Evolutionary conservation across 768 basidiomycete genomes (phyloP).

Genomic region (Chalciporus sphaerocephalus): DNA sequence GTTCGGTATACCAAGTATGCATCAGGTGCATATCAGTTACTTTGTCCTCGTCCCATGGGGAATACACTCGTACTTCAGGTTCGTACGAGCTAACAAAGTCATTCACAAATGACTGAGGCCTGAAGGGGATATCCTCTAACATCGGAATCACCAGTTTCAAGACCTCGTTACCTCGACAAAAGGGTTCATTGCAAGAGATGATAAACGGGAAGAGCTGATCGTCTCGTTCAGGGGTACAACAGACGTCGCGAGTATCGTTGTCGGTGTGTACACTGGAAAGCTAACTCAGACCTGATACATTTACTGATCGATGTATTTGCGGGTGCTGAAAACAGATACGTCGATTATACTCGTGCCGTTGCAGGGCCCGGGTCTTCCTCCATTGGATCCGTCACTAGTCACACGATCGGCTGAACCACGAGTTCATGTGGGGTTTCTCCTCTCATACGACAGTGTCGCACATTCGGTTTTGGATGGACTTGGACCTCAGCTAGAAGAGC

Average conservation of each 20-base stretch:
- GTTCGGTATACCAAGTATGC: constrained; percentile 47
- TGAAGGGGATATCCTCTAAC: neutral
- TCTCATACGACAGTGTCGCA: constrained; percentile 35
- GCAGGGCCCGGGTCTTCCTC: constrained; percentile 25
- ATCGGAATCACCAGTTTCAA: constrained; percentile 29
- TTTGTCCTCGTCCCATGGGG: constrained; percentile 48
- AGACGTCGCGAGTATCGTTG: constrained; percentile 17
- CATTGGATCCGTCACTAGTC: neutral
- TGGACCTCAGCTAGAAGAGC: constrained; percentile 25
- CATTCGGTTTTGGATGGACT: constrained; percentile 28
- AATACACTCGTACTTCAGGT: constrained; percentile 41
- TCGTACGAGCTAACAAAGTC: constrained; percentile 9
- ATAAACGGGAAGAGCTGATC: constrained; percentile 38
- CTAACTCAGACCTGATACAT: neutral
- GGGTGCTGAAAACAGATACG: constrained; percentile 11
- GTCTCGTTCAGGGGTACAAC: constrained; percentile 40
- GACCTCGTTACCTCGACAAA: constrained; percentile 36
- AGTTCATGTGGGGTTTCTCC: constrained; percentile 36
- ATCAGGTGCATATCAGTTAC: constrained; percentile 44
- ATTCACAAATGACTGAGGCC: neutral
- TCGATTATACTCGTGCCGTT: constrained; percentile 20
- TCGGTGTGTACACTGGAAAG: constrained; percentile 7
- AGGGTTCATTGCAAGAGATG: constrained; percentile 45
- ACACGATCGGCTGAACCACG: constrained; percentile 13
- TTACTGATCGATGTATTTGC: neutral